Conservation (phyloP, 2,329 filamentous ascomycete genomes). For the Tolypocladium ovalisporum region DNA sequence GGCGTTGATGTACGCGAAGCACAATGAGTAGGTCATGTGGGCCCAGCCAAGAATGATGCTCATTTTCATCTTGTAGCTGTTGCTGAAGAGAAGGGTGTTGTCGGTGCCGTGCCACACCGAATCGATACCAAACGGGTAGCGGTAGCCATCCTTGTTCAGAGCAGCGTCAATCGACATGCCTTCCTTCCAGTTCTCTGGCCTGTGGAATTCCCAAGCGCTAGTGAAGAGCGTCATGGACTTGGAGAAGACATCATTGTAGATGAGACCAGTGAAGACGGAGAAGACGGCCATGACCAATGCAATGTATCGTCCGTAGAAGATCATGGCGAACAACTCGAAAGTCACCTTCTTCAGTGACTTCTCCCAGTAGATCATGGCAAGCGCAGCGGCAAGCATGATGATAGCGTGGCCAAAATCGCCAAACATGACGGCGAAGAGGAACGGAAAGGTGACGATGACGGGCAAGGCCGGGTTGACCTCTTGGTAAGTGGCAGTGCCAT, state of each 20-base stretch:
- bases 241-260: slow-evolving; percentile 97
- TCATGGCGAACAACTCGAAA: slow-evolving; percentile 95
- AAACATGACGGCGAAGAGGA: slow-evolving; percentile 99
- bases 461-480: slow-evolving; percentile 95
- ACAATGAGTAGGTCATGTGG: slow-evolving; percentile 98
- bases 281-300: slow-evolving; percentile 97
- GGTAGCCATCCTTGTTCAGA: slow-evolving; percentile 59
- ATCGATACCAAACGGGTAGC: slow-evolving; percentile 92
- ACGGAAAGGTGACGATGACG: slow-evolving; percentile 97
- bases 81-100: slow-evolving; percentile 89
- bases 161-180: slow-evolving; percentile 54
- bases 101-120: slow-evolving; percentile 95
- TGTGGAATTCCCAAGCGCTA: slow-evolving; percentile 76
- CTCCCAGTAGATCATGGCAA: slow-evolving; percentile 96
- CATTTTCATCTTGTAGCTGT: slow-evolving; percentile 99
- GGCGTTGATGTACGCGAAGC: slow-evolving; percentile 85
- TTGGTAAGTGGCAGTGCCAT: slow-evolving; percentile 93
- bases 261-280: slow-evolving; percentile 91
- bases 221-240: slow-evolving; percentile 81
- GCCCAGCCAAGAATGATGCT: slow-evolving; percentile 95
- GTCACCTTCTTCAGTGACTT: slow-evolving; percentile 82
- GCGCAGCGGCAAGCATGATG: slow-evolving; percentile 74
- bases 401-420: slow-evolving; percentile 91
- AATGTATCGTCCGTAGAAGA: slow-evolving; percentile 97
- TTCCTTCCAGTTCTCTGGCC: slow-evolving; percentile 55